Conservation (phyloP, 176 grass and related monocot genomes). For the Poa pratensis region DNA sequence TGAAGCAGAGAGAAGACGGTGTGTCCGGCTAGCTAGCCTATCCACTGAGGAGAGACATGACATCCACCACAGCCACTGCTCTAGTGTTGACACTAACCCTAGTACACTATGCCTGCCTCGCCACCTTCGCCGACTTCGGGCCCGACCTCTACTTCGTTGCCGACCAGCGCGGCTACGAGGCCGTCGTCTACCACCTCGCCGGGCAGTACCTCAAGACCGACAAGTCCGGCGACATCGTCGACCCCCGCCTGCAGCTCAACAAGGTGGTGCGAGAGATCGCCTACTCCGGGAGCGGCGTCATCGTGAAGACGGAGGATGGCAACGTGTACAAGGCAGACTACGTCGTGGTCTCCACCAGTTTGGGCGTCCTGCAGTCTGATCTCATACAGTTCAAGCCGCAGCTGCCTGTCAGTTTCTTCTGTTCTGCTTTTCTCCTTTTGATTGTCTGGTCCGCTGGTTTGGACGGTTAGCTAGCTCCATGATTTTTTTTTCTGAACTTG, state of each 20-base stretch:
- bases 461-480: background rate
- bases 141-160: conserved; percentile 58
- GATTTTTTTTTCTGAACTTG: background rate
- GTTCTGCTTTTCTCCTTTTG: background rate
- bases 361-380: conserved; percentile 66
- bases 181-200: conserved; percentile 59
- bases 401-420: conserved; percentile 50
- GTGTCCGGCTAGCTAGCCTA: too few relatives aligned
- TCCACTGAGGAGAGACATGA: conserved; percentile 7
- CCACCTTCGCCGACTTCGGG: conserved; percentile 37
- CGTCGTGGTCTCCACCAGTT: conserved; percentile 60
- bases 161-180: conserved; percentile 23
- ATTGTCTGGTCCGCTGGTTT: background rate
- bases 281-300: conserved; percentile 21
- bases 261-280: conserved; percentile 48
- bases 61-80: background rate
- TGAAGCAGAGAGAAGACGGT: background rate
- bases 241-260: conserved; percentile 50
- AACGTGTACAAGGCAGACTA: conserved; percentile 56
- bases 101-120: background rate
- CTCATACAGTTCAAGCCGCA: conserved; percentile 63
- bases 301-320: conserved; percentile 55
- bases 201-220: conserved; percentile 54
- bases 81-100: conserved; percentile 6
- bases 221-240: conserved; percentile 46